Conservation (phyloP, 140 eudicot species). For the Stevia rebaudiana region DNA sequence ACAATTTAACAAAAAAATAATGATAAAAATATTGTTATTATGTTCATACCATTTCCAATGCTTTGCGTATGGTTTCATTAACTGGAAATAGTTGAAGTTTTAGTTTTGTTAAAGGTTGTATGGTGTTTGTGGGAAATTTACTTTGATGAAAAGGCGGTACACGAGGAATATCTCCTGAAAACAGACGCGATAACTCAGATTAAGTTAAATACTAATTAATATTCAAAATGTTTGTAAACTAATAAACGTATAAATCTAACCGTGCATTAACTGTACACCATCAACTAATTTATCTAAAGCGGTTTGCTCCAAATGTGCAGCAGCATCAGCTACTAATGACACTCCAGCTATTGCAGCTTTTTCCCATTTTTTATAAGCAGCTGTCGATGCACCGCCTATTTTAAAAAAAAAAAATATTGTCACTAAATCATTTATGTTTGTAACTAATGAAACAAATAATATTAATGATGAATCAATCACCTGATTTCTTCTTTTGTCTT, state of each 20-base stretch:
- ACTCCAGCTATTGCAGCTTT: conserved; percentile 99
- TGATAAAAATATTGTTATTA: background rate
- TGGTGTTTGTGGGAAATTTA: conserved; percentile 13
- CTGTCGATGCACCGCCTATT: conserved; percentile 51
- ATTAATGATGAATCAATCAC: conserved; percentile 17
- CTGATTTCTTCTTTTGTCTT: conserved; percentile 54
- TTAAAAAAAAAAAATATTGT: conserved; percentile 5
- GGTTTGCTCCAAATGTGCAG: conserved; percentile 84
- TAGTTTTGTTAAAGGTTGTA: conserved; percentile 51
- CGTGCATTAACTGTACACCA: conserved; percentile 35
- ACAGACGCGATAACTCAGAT: background rate
- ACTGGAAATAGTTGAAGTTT: conserved; percentile 91
- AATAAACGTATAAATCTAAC: conserved; percentile 34
- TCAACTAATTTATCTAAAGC: conserved; percentile 45
- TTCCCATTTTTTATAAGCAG: conserved; percentile 91
- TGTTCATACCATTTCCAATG: conserved; percentile 64
- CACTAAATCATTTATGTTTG: background rate
- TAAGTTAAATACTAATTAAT: background rate
- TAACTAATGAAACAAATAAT: background rate
- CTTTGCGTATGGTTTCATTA: conserved; percentile 67
- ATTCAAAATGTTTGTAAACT: background rate
- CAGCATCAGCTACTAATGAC: conserved; percentile 98
- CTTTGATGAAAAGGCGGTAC: conserved; percentile 35
- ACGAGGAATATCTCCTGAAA: conserved; percentile 40
- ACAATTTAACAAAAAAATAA: background rate